phyloP scores from a whole-genome alignment of 495 filamentous ascomycete genomes.

The Hypomontagnella monticulosa region DNA sequence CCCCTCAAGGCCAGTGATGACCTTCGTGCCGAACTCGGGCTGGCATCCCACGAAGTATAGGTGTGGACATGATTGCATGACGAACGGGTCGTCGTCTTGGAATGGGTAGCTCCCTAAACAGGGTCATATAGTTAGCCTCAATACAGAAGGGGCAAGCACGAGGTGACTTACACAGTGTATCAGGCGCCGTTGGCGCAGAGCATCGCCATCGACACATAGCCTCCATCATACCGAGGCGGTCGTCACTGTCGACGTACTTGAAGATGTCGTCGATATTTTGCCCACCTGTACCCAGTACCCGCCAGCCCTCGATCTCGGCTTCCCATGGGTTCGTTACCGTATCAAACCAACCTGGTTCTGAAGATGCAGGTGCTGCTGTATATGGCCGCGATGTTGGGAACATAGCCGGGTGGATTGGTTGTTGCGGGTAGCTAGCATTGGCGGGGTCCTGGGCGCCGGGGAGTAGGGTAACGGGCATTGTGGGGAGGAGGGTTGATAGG shows the following conservation, averaged over 20 bases:
- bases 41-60: constrained; percentile 92
- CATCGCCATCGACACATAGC: constrained; percentile 89
- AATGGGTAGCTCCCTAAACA: constrained; percentile 90
- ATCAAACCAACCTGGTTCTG: constrained; percentile 80
- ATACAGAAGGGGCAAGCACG: constrained; percentile 3
- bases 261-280: constrained; percentile 95
- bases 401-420: constrained; percentile 84
- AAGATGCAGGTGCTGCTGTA: constrained; percentile 55
- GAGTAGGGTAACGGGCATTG: constrained; percentile 81
- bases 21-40: constrained; percentile 77
- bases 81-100: constrained; percentile 88
- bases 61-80: constrained; percentile 83
- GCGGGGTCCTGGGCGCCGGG: constrained; percentile 81
- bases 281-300: constrained; percentile 82
- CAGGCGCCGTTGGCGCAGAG: constrained; percentile 92
- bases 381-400: constrained; percentile 79
- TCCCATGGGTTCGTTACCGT: constrained; percentile 94
- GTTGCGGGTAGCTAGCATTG: constrained; percentile 81
- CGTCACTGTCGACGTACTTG: constrained; percentile 83
- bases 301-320: constrained; percentile 86
- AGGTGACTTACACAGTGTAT: constrained; percentile 83
- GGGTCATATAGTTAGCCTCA: constrained; percentile 16
- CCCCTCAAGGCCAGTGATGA: constrained; percentile 68
- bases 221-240: constrained; percentile 87
- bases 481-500: constrained; percentile 80